Evolutionary conservation across 805 yeast genomes (phyloP), one percentile per base, ranked within the genome.

Genomic region (Lachancea mirantina): DNA sequence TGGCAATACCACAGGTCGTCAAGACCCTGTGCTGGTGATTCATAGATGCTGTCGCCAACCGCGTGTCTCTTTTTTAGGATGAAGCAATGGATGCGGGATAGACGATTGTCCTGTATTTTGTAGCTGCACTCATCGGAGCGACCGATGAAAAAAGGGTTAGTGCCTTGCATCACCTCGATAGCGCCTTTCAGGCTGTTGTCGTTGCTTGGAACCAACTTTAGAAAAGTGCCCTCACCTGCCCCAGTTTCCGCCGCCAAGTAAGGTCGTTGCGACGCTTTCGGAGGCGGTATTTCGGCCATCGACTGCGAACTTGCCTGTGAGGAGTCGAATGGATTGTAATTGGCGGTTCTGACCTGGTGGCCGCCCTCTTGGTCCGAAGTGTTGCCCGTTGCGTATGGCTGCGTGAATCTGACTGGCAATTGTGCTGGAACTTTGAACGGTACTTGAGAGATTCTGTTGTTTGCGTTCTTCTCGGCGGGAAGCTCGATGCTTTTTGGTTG

Each of bases 21-120:
- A 6, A 77, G 58, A 37, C 79, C 78, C 57, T 74, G 79, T 0
- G 85, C 87, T 0, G 88, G 85, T 7, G 81, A 73, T 44, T 78
- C 84, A 49, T 63, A 73, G 4, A 78, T 67, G 19, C 75, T 65
- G 19, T 65, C 62, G 9, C 70, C 69, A 3, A 74, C 70, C 0
- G 76, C 76, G 49, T 79, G 84, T 37, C 85, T 64, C 38, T 75
- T 70, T 47, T 74, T 74, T 34, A 67, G 47, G 9, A 89, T 63
- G 19, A 76, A 61, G 55, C 96, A 87, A 57, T 92, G 97, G 1
- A 78, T 66, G 42, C 85, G 83, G 2, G 96, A 88, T 46, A 89
- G 70, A 28, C 96, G 61, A 45, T 70, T 80, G 44, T 88, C 96
- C 19, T 70, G 62, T 11, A 84, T 71, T 26, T 64, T 64, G 20